Base-by-base conservation (phyloP, 2,329 filamentous ascomycete species). In the Botrytis fabae region DNA sequence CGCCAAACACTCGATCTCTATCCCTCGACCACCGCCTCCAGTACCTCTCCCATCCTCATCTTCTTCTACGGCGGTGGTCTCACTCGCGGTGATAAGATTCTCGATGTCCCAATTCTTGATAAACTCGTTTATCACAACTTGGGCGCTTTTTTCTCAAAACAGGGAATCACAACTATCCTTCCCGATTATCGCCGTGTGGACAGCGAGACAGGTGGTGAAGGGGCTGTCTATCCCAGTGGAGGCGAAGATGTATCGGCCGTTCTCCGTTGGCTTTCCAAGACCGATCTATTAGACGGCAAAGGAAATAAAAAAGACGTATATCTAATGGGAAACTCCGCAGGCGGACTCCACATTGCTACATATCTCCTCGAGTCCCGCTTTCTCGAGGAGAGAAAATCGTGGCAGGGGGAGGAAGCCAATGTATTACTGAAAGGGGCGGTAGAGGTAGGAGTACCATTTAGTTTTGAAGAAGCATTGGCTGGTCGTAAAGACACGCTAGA, bases 21-120 rank as follows among this genome's bases (percentile, higher is more conserved):
- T 48, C 57, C 69, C 20, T 74, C 78, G n/a, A 44, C 22, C n/a
- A 25, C 70, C 5, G 62, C 75, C 9, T 60, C 73, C 20, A n/a
- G 69, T 8, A 44, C 48, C 4, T 61, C 73, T 6, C 72, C 78
- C 25, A 79, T 81, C 42, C 73, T 80, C 4, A 69, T 81, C 38
- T 81, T 76, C 72, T 72, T 80, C 54, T 78, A 81, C 62, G 79
- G 80, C 8, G 80, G 80, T 18, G 80, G 79, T 8, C 61, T 80
- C 6, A 74, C 75, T 22, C 42, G 72, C 40, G 80, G 80, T 18
- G 77, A 79, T 35, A 80, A 78, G 48, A 77, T 74, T 42, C 25
- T 71, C 0, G 74, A 75, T 9, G 32, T 72, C 4, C 48, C 65
- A 2, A 42, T 78, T 2, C 73, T 75, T 1, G 74, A 77, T 1